Evolutionary conservation across 2,329 filamentous ascomycete genomes (phyloP), one percentile per base, ranked within the genome.

Genomic region (Xylaria sp.): DNA sequence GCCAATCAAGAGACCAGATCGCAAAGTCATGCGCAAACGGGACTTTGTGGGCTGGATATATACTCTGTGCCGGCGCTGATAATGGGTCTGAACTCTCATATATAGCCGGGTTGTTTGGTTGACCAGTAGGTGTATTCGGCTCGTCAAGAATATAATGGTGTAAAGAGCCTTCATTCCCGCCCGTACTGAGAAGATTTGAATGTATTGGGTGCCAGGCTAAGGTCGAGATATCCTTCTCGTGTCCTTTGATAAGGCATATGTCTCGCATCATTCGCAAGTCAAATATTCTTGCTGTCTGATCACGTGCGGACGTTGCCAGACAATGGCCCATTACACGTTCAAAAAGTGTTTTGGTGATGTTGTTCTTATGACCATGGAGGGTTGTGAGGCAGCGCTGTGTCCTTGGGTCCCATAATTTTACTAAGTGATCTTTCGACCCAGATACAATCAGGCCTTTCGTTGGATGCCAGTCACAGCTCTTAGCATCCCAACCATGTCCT

Each of bases 221-320:
- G 0, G 94, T 97, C 13, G 93, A 95, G 68, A 99, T 93, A 73
- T 97, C 96, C 81, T 97, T 98, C 74, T 98, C 94, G 78, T 98
- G 94, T 7, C 96, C 96, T 74, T 95, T 92, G 26, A 99, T 87
- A 56, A 98, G 88, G 74, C 94, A 93, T 65, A 98, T 94, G 79
- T 99, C 96, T 71, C 96, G 92, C 96, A 99, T 98, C 92, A 97
- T 97, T 58, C 96, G 90, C 65, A 99, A 86, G 79, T 99, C 96
- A 76, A 98, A 98, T 54, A 99, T 89, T 68, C 96, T 90, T 9
- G 94, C 94, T 0, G 93, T 97, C 79, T 97, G 93, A 77, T 99
- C 96, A 78, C 96, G 89, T 51, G 94, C 96, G 38, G 94, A 97
- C 0, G 96, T 97, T 42, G 95, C 96, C 57, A 99, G 87, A 69